Conservation (phyloP, 78 protist species). For the Pigoraptor vietnamica region DNA sequence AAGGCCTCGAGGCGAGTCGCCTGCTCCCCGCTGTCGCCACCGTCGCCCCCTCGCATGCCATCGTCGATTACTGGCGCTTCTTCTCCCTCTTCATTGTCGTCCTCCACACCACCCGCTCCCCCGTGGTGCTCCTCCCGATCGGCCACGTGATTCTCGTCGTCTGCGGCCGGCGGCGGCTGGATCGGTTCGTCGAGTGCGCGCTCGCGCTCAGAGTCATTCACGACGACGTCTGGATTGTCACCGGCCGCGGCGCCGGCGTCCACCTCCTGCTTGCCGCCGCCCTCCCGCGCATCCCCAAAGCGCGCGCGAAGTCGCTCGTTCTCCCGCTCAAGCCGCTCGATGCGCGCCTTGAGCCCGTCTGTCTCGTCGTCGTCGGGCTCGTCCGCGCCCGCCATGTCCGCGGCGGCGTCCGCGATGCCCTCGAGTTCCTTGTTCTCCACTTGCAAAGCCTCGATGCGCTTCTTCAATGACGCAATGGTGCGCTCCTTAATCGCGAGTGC, state of each 20-base stretch:
- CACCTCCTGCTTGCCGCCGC: not conserved
- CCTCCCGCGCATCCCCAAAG: not conserved
- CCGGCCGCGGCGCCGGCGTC: not conserved
- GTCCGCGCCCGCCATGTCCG: not conserved
- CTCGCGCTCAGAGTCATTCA: not conserved
- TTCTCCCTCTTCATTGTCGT: not conserved
- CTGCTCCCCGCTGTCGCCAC: not conserved
- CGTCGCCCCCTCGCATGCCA: no score
- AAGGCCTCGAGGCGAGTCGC: not conserved
- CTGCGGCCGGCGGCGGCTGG: not conserved
- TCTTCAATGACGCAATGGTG: not conserved
- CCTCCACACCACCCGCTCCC: not conserved
- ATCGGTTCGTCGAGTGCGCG: not conserved
- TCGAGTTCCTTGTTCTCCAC: not conserved
- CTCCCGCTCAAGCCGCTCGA: not conserved
- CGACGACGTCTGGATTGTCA: not conserved
- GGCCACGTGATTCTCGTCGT: not conserved
- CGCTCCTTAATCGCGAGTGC: not conserved
- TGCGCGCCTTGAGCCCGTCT: not conserved
- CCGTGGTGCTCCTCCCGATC: not conserved
- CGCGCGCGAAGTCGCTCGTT: not conserved
- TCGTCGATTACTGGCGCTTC: not conserved
- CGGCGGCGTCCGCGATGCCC: not conserved
- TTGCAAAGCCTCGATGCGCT: not conserved
- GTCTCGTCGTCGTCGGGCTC: not conserved